phyloP scores from a whole-genome alignment of 2,329 filamentous ascomycete species.

The Hypoxylon sp. region DNA sequence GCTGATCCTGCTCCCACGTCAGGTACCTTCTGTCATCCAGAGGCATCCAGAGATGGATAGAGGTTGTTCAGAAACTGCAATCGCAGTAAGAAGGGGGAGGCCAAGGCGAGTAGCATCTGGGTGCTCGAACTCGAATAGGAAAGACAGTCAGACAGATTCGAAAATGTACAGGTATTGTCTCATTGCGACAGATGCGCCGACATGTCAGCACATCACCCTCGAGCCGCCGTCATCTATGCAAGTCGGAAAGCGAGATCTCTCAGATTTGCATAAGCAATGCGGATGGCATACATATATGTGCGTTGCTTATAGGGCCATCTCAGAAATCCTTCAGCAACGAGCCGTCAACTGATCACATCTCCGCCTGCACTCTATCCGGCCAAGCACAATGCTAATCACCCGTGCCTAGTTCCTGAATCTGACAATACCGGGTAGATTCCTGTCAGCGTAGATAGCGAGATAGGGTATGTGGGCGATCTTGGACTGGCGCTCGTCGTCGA shows the following conservation, averaged over 20 bases:
- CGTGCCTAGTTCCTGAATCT: neutral
- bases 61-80: slow-evolving; percentile 18
- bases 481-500: slow-evolving; percentile 17
- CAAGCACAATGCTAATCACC: slow-evolving; percentile 1
- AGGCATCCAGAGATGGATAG: slow-evolving; percentile 23
- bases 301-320: slow-evolving; percentile 5
- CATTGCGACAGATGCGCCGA: slow-evolving; percentile 22
- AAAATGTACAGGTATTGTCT: slow-evolving; percentile 19
- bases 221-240: neutral
- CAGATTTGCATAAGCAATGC: slow-evolving; percentile 21
- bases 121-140: slow-evolving; percentile 32
- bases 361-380: slow-evolving; percentile 9
- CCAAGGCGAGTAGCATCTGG: slow-evolving; percentile 43
- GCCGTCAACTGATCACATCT: slow-evolving; percentile 12
- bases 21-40: too few species aligned
- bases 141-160: slow-evolving; percentile 26
- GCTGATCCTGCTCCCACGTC: too few species aligned
- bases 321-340: slow-evolving; percentile 8
- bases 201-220: slow-evolving; percentile 1
- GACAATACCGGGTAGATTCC: slow-evolving; percentile 5
- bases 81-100: slow-evolving; percentile 33
- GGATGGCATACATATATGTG: slow-evolving; percentile 24
- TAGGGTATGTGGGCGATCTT: neutral
- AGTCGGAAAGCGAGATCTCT: slow-evolving; percentile 1
- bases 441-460: neutral